Evolutionary conservation across 345 rosid species (phyloP), one percentile per base, ranked within the genome.

Genomic region (Alliaria petiolata): DNA sequence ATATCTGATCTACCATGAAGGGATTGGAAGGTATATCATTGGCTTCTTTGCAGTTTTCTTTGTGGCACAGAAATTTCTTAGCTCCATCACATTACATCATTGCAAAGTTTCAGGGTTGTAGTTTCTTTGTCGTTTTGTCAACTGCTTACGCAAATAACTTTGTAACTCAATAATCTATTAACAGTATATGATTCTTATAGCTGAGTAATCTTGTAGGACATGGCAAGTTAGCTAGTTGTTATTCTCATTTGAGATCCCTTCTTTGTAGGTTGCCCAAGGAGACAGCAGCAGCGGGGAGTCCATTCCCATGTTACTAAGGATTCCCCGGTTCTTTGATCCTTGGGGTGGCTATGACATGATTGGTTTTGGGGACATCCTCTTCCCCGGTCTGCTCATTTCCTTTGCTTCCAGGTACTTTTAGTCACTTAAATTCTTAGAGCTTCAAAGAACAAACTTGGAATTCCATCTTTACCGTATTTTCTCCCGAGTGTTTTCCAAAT

Each of bases 261-360:
- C 39, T 42, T 49, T 79, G 20, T 85, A 95, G 99, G 96, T 95
- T 82, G 99, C 97, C 61, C 83, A 86, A 75, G 99, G 99, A 52
- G 91, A 89, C 76, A 88, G 88, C 64, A 83, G 85, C 73, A 93
- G 85, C 30, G 99, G 98, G 61, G 96, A 84, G 76, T 84, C 97
- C 40, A 92, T 95, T 73, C 98, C 99, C 7, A 88, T 88, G 98
- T 89, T 95, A 65, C 81, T 92, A 75, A 88, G 91, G 79, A 72
- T 92, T 52, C 98, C 99, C 78, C 85, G 98, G 65, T 31, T 86
- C 63, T 53, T 70, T 69, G 92, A 95, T 70, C 97, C 97, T 3
- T 95, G 96, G 97, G 97, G 97, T 76, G 97, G 99, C 72, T 85
- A 95, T 83, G 85, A 92, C 78, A 95, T 95, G 98, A 86, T 95